Evolutionary conservation across 805 yeast genomes (phyloP).

Genomic region (Scheffersomyces ergatensis): DNA sequence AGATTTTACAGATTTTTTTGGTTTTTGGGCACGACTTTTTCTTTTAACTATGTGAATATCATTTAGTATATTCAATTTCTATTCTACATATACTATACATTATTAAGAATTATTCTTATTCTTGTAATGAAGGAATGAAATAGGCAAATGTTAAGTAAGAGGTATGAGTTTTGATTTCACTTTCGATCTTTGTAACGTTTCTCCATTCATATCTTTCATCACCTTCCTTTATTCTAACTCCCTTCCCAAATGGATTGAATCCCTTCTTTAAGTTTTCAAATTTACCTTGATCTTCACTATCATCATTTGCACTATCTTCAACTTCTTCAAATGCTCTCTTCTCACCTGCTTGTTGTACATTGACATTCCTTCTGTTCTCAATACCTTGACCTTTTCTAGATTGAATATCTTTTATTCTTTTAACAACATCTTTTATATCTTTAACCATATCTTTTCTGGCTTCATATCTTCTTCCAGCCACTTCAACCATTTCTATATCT

Average conservation of each 20-base stretch:
- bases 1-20: too few species aligned
- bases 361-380: slow-evolving; percentile 48
- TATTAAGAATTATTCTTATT: too few species aligned
- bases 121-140: neutral
- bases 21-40: too few species aligned
- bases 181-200: slow-evolving; percentile 77
- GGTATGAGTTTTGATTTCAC: slow-evolving; percentile 90
- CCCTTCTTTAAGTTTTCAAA: slow-evolving; percentile 44
- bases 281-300: slow-evolving; percentile 23
- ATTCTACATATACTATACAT: too few species aligned
- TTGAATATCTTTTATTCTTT: slow-evolving; percentile 76
- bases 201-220: slow-evolving; percentile 78
- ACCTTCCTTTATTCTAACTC: slow-evolving; percentile 82
- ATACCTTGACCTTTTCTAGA: slow-evolving; percentile 62
- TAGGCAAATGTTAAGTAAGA: slow-evolving; percentile 90
- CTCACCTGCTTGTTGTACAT: slow-evolving; percentile 24
- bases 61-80: too few species aligned
- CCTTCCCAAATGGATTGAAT: slow-evolving; percentile 92
- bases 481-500: slow-evolving; percentile 87
- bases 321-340: slow-evolving; percentile 18
- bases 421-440: slow-evolving; percentile 71
- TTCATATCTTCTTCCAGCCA: slow-evolving; percentile 82
- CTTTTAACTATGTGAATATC: too few species aligned
- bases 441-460: slow-evolving; percentile 87
- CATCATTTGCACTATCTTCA: slow-evolving; percentile 6